Base-by-base conservation (phyloP, 257 asterid species). In the Henckelia pumila region DNA sequence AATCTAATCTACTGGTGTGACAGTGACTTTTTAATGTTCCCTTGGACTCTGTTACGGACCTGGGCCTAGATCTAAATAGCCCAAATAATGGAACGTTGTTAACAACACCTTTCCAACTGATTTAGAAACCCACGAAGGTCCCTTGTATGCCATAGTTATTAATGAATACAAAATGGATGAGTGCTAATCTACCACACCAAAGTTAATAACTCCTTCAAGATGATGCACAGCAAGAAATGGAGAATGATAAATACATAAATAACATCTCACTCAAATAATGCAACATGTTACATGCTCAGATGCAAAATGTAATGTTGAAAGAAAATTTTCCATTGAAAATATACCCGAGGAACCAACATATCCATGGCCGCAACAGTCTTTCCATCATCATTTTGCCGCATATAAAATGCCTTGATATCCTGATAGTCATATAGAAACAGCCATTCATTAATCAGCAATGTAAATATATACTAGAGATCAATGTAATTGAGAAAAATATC, bases 311-410 rank as follows among this genome's bases (percentile, higher is more conserved):
- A 52, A 59, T 58, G 56, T 20, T 8, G 32, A 11, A 24, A 52
- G 32, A 26, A 57, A 67, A 7, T 1, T 44, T 33, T 68, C 57
- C 58, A 37, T 24, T 8, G 58, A 61, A 59, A 26, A 69, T 50
- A 53, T 91, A 94, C 99, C 96, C 89, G 93, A 71, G 99, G 99
- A 84, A 94, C 99, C 86, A 94, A 76, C 98, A 91, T 80, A 82
- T 94, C 99, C 99, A 94, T 94, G 73, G 99, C 99, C 64, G 99
- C 97, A 20, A 94, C 99, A 17, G 99, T 94, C 84, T 82, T 89
- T 68, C 92, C 96, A 81, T 94, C 99, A 62, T 94, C 95, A 76
- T 94, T 94, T 78, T 86, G 79, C 65, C 98, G 88, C 98, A 94
- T 94, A 87, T 91, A 94, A 77, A 94, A 94, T 75, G 98, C 96